Evolutionary conservation across 192 early-diverging fungal species (phyloP).

Genomic region (Coemansia sp.): DNA sequence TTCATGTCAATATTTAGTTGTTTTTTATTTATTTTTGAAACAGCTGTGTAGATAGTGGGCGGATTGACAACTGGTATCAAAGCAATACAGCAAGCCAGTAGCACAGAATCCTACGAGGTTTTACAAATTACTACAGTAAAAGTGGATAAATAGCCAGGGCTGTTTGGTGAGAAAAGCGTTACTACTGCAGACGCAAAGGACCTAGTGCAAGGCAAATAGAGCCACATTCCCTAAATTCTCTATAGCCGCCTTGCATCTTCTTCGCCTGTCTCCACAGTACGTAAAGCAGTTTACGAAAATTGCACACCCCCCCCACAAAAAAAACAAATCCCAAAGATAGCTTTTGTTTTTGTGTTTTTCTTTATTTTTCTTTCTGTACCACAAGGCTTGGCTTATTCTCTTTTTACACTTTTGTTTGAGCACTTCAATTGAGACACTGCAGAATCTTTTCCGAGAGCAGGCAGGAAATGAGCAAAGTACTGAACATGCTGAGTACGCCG

Average conservation of each 20-base stretch:
- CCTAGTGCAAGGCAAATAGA: not conserved
- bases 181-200: not conserved
- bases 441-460: no score
- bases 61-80: no score
- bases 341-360: slow-evolving; percentile 14
- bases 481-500: slow-evolving; percentile 32
- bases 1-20: slow-evolving; percentile 6
- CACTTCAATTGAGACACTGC: no score
- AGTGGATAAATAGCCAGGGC: no score
- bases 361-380: slow-evolving; percentile 11
- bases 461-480: slow-evolving; percentile 24
- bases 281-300: not conserved
- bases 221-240: slow-evolving; percentile 6
- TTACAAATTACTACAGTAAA: no score
- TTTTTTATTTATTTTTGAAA: not conserved
- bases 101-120: no score
- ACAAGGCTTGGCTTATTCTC: not conserved
- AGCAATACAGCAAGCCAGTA: no score
- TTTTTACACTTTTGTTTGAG: not conserved
- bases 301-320: slow-evolving; percentile 11
- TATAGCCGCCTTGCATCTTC: no score
- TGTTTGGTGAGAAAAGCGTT: not conserved
- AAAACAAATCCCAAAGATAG: slow-evolving; percentile 2
- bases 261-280: slow-evolving; percentile 5
- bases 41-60: no score